Conservation (phyloP, 257 asterid genomes). For the Gentiana macrophylla region DNA sequence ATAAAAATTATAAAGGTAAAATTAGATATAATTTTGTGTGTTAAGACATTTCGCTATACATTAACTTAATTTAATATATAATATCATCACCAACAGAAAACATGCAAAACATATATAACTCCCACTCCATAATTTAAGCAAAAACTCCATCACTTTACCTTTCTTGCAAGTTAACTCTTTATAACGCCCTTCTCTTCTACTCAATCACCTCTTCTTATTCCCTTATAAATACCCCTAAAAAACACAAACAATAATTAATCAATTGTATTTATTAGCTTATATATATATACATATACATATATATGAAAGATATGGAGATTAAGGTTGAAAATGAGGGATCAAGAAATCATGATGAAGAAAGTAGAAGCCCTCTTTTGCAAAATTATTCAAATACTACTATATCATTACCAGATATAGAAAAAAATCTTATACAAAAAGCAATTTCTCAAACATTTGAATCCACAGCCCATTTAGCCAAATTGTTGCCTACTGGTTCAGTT, state of each 20-base stretch:
- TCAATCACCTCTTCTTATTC: slow-evolving; percentile 9
- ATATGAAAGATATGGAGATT: slow-evolving; percentile 36
- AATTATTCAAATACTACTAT: slow-evolving; percentile 4
- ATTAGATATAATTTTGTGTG: not conserved
- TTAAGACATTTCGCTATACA: not conserved
- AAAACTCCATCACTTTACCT: slow-evolving; percentile 18
- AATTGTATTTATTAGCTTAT: not conserved
- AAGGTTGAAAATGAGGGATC: slow-evolving; percentile 31
- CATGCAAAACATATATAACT: slow-evolving; percentile 8
- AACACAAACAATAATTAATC: not conserved
- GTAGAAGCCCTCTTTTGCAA: slow-evolving; percentile 37
- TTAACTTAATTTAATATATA: not conserved
- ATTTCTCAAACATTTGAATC: slow-evolving; percentile 87
- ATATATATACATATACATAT: not conserved
- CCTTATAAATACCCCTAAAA: slow-evolving; percentile 23
- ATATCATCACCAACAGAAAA: slow-evolving; percentile 4
- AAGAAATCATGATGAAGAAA: slow-evolving; percentile 20
- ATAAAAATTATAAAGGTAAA: too few species aligned
- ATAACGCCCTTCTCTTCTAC: slow-evolving; percentile 30
- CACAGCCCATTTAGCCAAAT: slow-evolving; percentile 84
- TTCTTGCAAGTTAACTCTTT: slow-evolving; percentile 44
- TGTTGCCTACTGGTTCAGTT: slow-evolving; percentile 83
- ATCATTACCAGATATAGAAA: slow-evolving; percentile 42
- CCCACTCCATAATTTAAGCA: slow-evolving; percentile 7
- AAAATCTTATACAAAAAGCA: slow-evolving; percentile 66